Evolutionary conservation across 2,329 filamentous ascomycete species (phyloP).

Genomic region (Ophiocordyceps camponoti-floridani): DNA sequence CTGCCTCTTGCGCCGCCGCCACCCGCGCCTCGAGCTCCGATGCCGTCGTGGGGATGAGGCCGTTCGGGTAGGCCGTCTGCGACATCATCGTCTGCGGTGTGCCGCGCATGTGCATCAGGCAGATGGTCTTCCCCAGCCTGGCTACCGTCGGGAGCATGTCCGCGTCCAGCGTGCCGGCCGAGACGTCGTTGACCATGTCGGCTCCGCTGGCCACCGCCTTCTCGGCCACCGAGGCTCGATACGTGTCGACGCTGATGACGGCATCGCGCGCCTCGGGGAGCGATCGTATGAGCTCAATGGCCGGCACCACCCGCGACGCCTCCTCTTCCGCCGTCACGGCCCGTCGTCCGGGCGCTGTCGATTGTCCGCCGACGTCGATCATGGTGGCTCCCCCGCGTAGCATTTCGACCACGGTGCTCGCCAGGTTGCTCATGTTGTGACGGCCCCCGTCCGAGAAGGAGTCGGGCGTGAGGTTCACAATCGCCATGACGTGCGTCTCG

Average conservation of each 20-base stretch:
- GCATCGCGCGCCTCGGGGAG: conserved; percentile 42
- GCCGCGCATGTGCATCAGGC: conserved; percentile 87
- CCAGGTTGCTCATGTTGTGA: conserved; percentile 36
- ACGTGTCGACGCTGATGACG: conserved; percentile 85
- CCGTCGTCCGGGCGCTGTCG: conserved; percentile 59
- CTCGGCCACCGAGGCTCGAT: conserved; percentile 66
- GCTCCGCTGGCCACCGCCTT: conserved; percentile 62
- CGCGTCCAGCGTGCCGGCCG: conserved; percentile 60
- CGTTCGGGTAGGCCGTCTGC: conserved; percentile 49
- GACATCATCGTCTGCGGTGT: conserved; percentile 65
- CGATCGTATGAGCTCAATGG: conserved; percentile 54
- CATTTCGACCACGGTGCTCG: conserved; percentile 39
- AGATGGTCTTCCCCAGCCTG: conserved; percentile 57
- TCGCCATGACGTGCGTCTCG: conserved; percentile 73
- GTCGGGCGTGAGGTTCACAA: conserved; percentile 87
- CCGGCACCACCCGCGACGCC: conserved; percentile 57
- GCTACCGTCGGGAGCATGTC: conserved; percentile 73
- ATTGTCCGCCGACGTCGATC: conserved; percentile 86
- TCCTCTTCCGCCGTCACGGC: conserved; percentile 60
- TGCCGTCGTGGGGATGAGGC: conserved; percentile 46
- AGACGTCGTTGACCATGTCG: conserved; percentile 90
- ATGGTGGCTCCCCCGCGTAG: conserved; percentile 59
- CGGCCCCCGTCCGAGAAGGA: conserved; percentile 86
- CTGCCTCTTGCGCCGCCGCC: conserved; percentile 56
- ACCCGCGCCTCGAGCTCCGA: conserved; percentile 54